Evolutionary conservation across 805 yeast genomes (phyloP), one percentile per base, ranked within the genome.

Genomic region (Zygotorulaspora chibaensis): DNA sequence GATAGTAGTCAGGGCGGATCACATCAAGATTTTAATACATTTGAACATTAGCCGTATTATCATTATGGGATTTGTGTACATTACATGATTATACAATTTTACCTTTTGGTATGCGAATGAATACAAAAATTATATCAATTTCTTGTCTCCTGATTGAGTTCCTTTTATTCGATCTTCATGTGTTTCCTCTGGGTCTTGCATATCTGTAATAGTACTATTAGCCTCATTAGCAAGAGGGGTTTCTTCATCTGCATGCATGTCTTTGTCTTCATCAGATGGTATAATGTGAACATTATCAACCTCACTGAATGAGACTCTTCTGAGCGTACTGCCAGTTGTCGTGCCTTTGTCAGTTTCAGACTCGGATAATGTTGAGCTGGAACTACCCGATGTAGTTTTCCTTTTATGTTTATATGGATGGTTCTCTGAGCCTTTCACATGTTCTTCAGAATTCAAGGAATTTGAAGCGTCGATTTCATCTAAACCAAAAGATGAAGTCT

Each of bases 251-350:
- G 16, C 16, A 17, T 33, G 42, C 3, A 38, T 33, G 17, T 40
- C 43, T 30, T 36, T 39, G n/a, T 45, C 46, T 3, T 48, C 53
- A 17, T 53, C 47, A 9, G 50, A 40, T 2, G 59, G 59, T 11
- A 57, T 58, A 5, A 62, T 56, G 28, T 56, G 62, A 16, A 65
- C 54, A 31, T 62, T 61, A 25, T 60, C 50, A 7, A 54, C 53
- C 7, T 57, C 57, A 30, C 60, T 62, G 43, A 65, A 65, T 10
- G 68, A 63, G 1, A 65, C 69, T 35, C 61, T 62, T 44, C 68
- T 54, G n/a, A 48, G 45, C 37, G 47, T 41, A 29, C 46, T 46
- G 5, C 25, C 12, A 12, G 31, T 35, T 30, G 42, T 38, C 18
- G 37, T 34, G 27, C 42, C 38, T n/a, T 43, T 25, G 13, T 42